Percentiles rank a stretch among this genome's conserved stretches.
Evolutionary conservation across 2,329 filamentous ascomycete species (phyloP).

Genomic region (Ophiostoma sp.): DNA sequence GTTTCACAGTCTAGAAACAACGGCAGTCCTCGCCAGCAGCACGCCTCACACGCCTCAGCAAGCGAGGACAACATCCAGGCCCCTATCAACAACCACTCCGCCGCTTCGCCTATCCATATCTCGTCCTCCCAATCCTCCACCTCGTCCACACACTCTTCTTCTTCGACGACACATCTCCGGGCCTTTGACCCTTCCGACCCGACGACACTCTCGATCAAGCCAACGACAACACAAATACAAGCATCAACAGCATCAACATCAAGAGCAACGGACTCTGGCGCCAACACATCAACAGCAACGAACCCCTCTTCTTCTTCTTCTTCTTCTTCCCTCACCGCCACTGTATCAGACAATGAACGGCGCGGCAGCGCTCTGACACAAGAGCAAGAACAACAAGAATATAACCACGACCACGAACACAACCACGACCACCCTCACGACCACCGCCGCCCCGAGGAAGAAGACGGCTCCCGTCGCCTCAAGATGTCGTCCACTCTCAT

Average conservation of each 20-base stretch:
- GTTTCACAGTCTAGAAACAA: conserved; percentile 19
- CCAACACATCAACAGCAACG: conserved; percentile 1
- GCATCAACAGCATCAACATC: neutral
- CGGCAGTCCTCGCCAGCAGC: conserved; percentile 7
- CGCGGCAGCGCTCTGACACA: conserved; percentile 17
- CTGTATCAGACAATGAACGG: conserved; percentile 4
- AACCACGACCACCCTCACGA: conserved; percentile 36
- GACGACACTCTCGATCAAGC: conserved; percentile 24
- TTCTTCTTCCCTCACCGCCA: neutral
- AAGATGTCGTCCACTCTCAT: conserved; percentile 67
- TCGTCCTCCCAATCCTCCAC: conserved; percentile 19
- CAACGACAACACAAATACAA: neutral
- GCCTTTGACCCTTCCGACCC: conserved; percentile 26
- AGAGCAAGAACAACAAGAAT: neutral
- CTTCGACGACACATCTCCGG: conserved; percentile 20
- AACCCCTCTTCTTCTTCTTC: neutral
- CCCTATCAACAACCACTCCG: neutral
- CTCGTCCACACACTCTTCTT: conserved; percentile 7
- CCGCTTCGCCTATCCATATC: neutral
- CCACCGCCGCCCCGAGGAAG: conserved; percentile 51
- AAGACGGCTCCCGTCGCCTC: conserved; percentile 48
- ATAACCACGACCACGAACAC: neutral
- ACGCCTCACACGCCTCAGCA: conserved; percentile 20
- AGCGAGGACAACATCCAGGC: conserved; percentile 6
- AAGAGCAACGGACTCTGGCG: neutral